Base-by-base conservation (phyloP, 83 land plant species). In the Diphasiastrum complanatum region DNA sequence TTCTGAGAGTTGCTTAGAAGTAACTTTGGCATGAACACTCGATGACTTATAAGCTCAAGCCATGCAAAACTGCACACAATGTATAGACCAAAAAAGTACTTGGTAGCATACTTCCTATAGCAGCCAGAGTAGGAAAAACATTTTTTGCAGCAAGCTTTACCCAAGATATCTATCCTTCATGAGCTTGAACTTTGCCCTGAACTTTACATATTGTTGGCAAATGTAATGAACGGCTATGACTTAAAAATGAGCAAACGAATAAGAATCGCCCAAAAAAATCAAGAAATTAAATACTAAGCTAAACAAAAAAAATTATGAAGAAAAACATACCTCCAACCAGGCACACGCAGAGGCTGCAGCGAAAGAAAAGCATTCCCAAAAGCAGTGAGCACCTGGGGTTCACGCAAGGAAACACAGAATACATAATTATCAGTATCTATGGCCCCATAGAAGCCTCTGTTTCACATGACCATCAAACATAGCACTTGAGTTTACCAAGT, bases 1-100 rank as follows among this genome's bases (percentile, higher is more conserved):
- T 89, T 93, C 66, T 78, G 96, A 45, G 74, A 54, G 62, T 84
- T 85, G 71, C 71, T 78, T 3, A 76, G 70, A 3, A 93, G 78
- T 64, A 88, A 63, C 66, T 89, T 93, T 19, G 99, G 96, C 99
- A 95, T 95, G 69, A 95, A 95, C 68, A 74, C 86, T 53, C 99
- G 80, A 66, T 89, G 99, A 60, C 96, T 85, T 18, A 89, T 79
- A 64, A 95, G 68, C 76, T 95, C 99, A 62, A 95, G 81, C 99
- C 99, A 95, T 5, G 86, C 85, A 84, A 89, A 95, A 67, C 99
- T 93, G 83, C 49, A n/a, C n/a, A n/a, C n/a, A n/a, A n/a, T n/a
- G n/a, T n/a, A n/a, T n/a, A n/a, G n/a, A n/a, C n/a, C n/a, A n/a
- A n/a, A n/a, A n/a, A n/a, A n/a, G n/a, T n/a, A n/a, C n/a, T n/a